Evolutionary conservation across 768 basidiomycete genomes (phyloP).

Genomic region (Amanita rubescens): DNA sequence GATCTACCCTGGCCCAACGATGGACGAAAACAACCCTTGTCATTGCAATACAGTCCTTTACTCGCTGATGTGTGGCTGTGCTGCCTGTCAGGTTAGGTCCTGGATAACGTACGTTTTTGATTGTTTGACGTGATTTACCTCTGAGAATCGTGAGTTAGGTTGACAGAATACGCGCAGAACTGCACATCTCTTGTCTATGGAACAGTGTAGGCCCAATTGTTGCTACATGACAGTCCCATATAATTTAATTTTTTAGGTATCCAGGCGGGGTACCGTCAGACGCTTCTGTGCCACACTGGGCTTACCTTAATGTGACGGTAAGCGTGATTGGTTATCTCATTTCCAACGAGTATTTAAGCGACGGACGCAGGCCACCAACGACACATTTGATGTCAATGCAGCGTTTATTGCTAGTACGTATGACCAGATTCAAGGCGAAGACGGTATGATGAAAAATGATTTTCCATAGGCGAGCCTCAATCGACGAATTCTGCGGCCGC

Average conservation of each 20-base stretch:
- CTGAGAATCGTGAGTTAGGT: background rate
- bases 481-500: no score
- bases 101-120: slow-evolving; percentile 15
- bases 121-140: background rate
- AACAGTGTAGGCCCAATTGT: background rate
- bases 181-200: background rate
- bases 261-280: slow-evolving; percentile 30
- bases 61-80: slow-evolving; percentile 43
- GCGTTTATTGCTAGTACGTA: background rate
- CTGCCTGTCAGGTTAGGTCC: slow-evolving; percentile 37
- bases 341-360: background rate
- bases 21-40: slow-evolving; percentile 29
- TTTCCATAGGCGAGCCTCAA: no score
- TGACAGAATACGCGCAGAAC: background rate
- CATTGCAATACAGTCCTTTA: slow-evolving; percentile 46
- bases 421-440: background rate
- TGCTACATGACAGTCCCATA: background rate
- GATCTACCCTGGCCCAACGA: slow-evolving; percentile 32
- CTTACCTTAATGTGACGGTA: slow-evolving; percentile 35
- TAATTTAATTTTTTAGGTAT: slow-evolving; percentile 8
- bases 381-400: background rate
- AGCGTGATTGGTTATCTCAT: background rate
- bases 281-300: slow-evolving; percentile 48
- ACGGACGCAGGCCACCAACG: background rate
- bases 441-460: background rate